Conservation (phyloP, 1,284 basidiomycete species). For the Vanrija sp. region DNA sequence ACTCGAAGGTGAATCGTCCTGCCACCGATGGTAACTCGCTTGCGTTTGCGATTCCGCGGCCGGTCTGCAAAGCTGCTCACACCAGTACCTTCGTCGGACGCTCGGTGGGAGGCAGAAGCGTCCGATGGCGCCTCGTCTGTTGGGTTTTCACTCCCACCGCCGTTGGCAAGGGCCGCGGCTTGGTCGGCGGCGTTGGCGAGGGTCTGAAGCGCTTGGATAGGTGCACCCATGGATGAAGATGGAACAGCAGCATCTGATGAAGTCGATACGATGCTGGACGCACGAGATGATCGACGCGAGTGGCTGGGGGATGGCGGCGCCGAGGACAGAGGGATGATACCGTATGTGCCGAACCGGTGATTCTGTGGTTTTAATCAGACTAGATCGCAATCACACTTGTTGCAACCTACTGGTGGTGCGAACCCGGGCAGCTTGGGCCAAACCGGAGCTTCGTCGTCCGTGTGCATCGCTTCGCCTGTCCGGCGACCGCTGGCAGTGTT, state of each 20-base stretch:
- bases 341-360: slow-evolving; percentile 85
- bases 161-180: slow-evolving; percentile 56
- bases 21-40: slow-evolving; percentile 31
- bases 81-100: not conserved
- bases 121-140: not conserved
- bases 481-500: slow-evolving; percentile 29
- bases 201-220: slow-evolving; percentile 87
- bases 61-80: slow-evolving; percentile 3
- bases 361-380: slow-evolving; percentile 52
- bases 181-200: slow-evolving; percentile 89
- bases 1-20: slow-evolving; percentile 55
- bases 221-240: slow-evolving; percentile 62
- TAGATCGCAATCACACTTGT: slow-evolving; percentile 18
- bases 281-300: slow-evolving; percentile 31
- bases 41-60: slow-evolving; percentile 27
- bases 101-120: not conserved
- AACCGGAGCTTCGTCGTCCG: slow-evolving; percentile 22
- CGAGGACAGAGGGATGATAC: slow-evolving; percentile 59
- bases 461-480: not conserved
- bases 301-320: slow-evolving; percentile 59
- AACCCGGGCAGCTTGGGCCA: slow-evolving; percentile 86
- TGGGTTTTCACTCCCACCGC: slow-evolving; percentile 4
- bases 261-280: slow-evolving; percentile 75
- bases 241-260: slow-evolving; percentile 60
- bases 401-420: slow-evolving; percentile 65